phyloP scores from a whole-genome alignment of 306 rosid genomes.

The Cicer bijugum region DNA sequence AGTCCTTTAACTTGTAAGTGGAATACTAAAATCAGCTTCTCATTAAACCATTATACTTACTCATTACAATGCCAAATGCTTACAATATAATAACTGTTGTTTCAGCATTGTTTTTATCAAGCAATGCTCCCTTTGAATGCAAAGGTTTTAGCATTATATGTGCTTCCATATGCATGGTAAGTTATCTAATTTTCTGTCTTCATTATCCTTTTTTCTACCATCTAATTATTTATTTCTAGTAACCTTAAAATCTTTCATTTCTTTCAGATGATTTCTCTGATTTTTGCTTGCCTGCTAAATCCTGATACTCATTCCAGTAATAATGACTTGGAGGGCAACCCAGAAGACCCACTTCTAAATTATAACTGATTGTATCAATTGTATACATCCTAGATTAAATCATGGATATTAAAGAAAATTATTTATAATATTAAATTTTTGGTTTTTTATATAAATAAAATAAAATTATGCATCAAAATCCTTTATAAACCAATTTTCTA shows the following conservation, averaged over 20 bases:
- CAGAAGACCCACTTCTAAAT: constrained; percentile 61
- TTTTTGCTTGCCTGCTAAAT: constrained; percentile 61
- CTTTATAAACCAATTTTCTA: too few relatives aligned
- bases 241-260: constrained; percentile 33
- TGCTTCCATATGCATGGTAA: constrained; percentile 77
- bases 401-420: too few relatives aligned
- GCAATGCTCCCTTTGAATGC: constrained; percentile 78
- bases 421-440: too few relatives aligned
- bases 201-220: constrained; percentile 1
- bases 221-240: neutral
- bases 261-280: constrained; percentile 61
- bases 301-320: constrained; percentile 33
- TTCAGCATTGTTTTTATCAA: constrained; percentile 82
- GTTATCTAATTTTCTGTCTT: constrained; percentile 26
- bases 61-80: neutral
- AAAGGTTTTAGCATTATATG: constrained; percentile 83
- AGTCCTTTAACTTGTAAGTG: constrained; percentile 83
- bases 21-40: constrained; percentile 21
- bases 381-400: neutral
- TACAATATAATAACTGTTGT: constrained; percentile 27
- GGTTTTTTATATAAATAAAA: too few relatives aligned
- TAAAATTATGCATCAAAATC: too few relatives aligned
- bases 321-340: constrained; percentile 44
- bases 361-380: constrained; percentile 39
- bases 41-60: constrained; percentile 1